phyloP scores from a whole-genome alignment of 2,329 filamentous ascomycete species.

The Trichoderma semiorbis region DNA sequence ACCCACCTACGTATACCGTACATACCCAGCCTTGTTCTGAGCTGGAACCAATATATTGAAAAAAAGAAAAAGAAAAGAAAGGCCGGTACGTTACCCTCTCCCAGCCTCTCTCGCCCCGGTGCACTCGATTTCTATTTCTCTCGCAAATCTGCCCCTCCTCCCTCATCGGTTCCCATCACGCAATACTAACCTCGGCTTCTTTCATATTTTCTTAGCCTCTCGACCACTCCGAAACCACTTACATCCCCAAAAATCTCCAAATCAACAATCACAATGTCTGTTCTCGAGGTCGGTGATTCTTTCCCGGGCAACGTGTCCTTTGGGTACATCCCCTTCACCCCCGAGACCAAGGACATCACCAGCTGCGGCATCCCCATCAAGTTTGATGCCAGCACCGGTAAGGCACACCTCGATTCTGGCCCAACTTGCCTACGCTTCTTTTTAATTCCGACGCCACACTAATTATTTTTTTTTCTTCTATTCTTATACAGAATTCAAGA shows the following conservation, averaged over 20 bases:
- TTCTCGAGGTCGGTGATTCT: constrained; percentile 74
- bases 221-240: background rate
- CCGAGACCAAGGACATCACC: constrained; percentile 65
- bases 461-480: background rate
- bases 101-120: background rate
- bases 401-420: constrained; percentile 20
- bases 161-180: background rate
- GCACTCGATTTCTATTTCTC: background rate
- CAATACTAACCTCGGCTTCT: background rate
- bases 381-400: constrained; percentile 76
- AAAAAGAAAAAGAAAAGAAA: background rate
- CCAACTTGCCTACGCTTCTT: background rate
- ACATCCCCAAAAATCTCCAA: background rate
- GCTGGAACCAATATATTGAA: background rate
- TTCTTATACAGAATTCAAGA: constrained; percentile 45
- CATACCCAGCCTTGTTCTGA: background rate
- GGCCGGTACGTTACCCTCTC: background rate
- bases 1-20: background rate
- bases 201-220: background rate
- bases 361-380: constrained; percentile 74
- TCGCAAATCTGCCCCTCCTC: background rate
- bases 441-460: background rate
- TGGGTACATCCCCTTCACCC: constrained; percentile 75
- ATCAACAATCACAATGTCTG: constrained; percentile 43
- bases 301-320: constrained; percentile 82